phyloP scores from a whole-genome alignment of 495 filamentous ascomycete species.

The Neurospora sp. region DNA sequence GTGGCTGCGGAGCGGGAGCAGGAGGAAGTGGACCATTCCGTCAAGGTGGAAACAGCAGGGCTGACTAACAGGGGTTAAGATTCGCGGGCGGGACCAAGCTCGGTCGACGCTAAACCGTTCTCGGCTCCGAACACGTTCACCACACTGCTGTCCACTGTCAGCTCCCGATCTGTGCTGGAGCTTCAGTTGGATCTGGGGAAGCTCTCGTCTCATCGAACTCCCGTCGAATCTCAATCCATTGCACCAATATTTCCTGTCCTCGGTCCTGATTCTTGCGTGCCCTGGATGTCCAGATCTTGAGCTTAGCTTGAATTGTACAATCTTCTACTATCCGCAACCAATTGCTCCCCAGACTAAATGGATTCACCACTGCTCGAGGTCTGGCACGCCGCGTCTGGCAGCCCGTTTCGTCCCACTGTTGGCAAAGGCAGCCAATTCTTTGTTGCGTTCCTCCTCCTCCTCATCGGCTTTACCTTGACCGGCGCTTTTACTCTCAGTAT shows the following conservation, averaged over 20 bases:
- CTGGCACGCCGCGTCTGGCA: constrained; percentile 79
- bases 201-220: neutral
- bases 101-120: constrained; percentile 9
- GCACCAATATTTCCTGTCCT: neutral
- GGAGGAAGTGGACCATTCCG: constrained; percentile 5
- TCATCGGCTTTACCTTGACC: constrained; percentile 53
- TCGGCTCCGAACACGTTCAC: constrained; percentile 15
- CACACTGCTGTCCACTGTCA: neutral
- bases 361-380: constrained; percentile 70
- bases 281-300: neutral
- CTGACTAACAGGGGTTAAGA: neutral
- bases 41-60: constrained; percentile 11
- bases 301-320: neutral
- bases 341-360: constrained; percentile 29
- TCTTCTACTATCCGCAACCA: neutral
- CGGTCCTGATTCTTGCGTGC: neutral
- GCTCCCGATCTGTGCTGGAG: neutral
- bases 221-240: neutral
- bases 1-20: neutral
- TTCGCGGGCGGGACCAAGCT: neutral
- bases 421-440: constrained; percentile 76
- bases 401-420: constrained; percentile 71
- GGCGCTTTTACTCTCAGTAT: constrained; percentile 76
- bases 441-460: constrained; percentile 68
- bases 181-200: neutral